Evolutionary conservation across 306 rosid genomes (phyloP).

Genomic region (Nissolia schottii): DNA sequence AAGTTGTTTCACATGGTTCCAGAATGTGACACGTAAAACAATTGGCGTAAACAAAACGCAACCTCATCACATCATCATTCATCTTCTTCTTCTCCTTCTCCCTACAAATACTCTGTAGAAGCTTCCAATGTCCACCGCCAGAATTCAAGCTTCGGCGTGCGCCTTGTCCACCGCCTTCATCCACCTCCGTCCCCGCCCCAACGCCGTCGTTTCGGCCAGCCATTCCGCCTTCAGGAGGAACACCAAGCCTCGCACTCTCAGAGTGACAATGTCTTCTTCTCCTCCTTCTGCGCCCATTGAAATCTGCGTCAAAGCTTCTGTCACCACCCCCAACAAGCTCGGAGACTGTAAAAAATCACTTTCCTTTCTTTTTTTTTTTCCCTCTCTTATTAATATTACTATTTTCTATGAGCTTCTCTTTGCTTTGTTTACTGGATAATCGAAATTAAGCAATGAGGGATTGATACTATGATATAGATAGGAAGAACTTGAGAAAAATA

Average conservation of each 20-base stretch:
- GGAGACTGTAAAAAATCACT: slow-evolving; percentile 65
- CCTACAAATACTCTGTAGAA: background rate
- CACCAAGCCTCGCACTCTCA: slow-evolving; percentile 25
- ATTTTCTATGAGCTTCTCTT: background rate
- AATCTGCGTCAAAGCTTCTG: slow-evolving; percentile 67
- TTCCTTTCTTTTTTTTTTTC: background rate
- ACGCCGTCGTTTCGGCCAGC: slow-evolving; percentile 26
- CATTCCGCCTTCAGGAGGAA: slow-evolving; percentile 3
- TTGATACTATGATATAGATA: background rate
- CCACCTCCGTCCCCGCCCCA: slow-evolving; percentile 32
- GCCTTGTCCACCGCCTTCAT: slow-evolving; percentile 59
- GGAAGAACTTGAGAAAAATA: background rate
- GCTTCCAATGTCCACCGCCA: slow-evolving; percentile 45
- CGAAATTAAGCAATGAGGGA: background rate
- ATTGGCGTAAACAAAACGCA: background rate
- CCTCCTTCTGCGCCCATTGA: slow-evolving; percentile 50
- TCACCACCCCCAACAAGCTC: slow-evolving; percentile 50
- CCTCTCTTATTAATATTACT: background rate
- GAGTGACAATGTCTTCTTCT: slow-evolving; percentile 55
- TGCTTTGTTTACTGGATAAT: background rate
- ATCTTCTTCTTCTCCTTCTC: background rate
- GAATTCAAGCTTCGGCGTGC: slow-evolving; percentile 57
- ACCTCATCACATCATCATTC: slow-evolving; percentile 21
- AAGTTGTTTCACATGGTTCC: no score
- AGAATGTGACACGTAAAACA: slow-evolving; percentile 17